Evolutionary conservation across 2,329 filamentous ascomycete species (phyloP), one percentile per base, ranked within the genome.

Genomic region (Blastomyces silverae): DNA sequence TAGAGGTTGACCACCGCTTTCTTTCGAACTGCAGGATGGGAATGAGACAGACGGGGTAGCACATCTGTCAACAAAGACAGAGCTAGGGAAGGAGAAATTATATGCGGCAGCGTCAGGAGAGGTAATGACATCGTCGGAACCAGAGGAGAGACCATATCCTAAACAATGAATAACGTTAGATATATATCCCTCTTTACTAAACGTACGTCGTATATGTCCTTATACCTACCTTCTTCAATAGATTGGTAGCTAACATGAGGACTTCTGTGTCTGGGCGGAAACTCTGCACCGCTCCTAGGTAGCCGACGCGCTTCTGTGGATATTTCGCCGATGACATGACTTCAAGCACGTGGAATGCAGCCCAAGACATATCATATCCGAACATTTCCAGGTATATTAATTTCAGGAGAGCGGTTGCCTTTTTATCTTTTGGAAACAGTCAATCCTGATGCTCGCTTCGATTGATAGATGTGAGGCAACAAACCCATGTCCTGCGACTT

Each of bases 281-380:
- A 81, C 89, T 97, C 82, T 99, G 94, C 39, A 96, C 92, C 10
- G 94, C 94, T 17, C 90, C 93, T 25, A 99, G 83, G 76, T 99
- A 99, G 65, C 93, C 94, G 56, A 97, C 91, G 69, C 93, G 85
- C 79, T 99, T 99, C 78, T 97, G 93, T 70, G 92, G 85, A 76
- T 96, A 96, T 76, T 97, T 97, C 59, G 89, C 83, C 50, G 91
- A 96, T 48, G 92, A 96, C 94, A 99, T 99, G 79, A 99, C 94
- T 80, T 99, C 94, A 59, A 99, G 87, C 62, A 97, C 93, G 76
- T 99, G 91, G 79, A 99, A 99, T 15, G 92, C 92, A 3, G 94
- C 94, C 94, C 94, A 99, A 2, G 93, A 97, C 94, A 99, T 99
- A 78, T 97, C 94, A 76, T 97, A 90, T 17, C 94, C 94, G 71